These are phyloP conservation scores for Onygenales sp. DNA, from an alignment of 2,329 filamentous ascomycete genomes.

Conservation along the genomic window DNA sequence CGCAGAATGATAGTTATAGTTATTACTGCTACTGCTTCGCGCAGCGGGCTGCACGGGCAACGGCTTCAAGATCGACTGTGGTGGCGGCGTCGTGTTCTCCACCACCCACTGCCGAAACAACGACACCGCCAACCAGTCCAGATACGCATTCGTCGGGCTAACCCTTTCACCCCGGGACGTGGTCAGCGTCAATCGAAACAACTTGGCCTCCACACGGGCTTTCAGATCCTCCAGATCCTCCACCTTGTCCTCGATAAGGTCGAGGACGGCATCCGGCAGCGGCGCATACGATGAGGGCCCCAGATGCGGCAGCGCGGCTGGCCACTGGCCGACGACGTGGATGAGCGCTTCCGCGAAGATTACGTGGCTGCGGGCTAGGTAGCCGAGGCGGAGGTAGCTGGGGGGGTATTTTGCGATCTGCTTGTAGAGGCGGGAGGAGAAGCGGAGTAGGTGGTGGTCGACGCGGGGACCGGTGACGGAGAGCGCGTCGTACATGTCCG, in stretches of 20 bases:
- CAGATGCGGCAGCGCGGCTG: slow-evolving; percentile 66
- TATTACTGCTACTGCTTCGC: slow-evolving; percentile 10
- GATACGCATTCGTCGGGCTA: slow-evolving; percentile 65
- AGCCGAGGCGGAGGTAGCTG: slow-evolving; percentile 82
- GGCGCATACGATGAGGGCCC: slow-evolving; percentile 43
- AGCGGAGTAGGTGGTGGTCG: slow-evolving; percentile 87
- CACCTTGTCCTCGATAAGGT: slow-evolving; percentile 89
- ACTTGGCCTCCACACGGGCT: slow-evolving; percentile 64
- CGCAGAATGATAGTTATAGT: slow-evolving; percentile 10
- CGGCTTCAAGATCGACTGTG: slow-evolving; percentile 39
- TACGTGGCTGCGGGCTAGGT: slow-evolving; percentile 70
- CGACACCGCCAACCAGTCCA: slow-evolving; percentile 82
- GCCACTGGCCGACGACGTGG: slow-evolving; percentile 93
- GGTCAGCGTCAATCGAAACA: slow-evolving; percentile 72
- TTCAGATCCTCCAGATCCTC: slow-evolving; percentile 82
- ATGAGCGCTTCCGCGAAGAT: slow-evolving; percentile 83
- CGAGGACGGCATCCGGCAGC: slow-evolving; percentile 68
- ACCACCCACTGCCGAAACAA: slow-evolving; percentile 90
- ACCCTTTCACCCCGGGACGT: slow-evolving; percentile 76
- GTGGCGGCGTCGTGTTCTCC: slow-evolving; percentile 72
- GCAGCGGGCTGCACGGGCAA: slow-evolving; percentile 1
- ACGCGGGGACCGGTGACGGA: slow-evolving; percentile 79
- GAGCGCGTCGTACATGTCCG: slow-evolving; percentile 91
- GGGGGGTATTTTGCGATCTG: slow-evolving; percentile 95
- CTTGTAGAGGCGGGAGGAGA: slow-evolving; percentile 84